Evolutionary conservation across 257 asterid genomes (phyloP).

Genomic region (Lycium ferocissimum): DNA sequence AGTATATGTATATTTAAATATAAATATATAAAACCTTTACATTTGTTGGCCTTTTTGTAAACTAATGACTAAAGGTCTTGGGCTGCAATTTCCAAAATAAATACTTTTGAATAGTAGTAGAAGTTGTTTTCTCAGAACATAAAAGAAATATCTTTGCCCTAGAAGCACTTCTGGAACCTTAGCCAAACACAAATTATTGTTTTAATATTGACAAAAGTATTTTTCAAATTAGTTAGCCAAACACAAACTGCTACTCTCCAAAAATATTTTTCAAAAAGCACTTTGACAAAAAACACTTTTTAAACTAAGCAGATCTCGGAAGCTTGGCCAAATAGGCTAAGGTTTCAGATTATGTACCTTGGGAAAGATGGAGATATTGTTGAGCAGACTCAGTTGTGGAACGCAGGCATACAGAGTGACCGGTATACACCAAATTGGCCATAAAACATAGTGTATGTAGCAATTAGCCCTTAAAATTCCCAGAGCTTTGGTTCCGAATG

Average conservation of each 20-base stretch:
- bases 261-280: neutral
- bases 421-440: conserved; percentile 32
- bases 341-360: conserved; percentile 17
- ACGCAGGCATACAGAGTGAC: conserved; percentile 24
- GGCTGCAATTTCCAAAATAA: neutral
- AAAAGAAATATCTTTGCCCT: neutral
- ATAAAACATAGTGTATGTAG: conserved; percentile 29
- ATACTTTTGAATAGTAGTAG: neutral
- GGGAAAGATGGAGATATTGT: conserved; percentile 31
- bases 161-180: neutral
- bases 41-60: too few species aligned
- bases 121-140: neutral
- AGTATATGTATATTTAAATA: too few species aligned
- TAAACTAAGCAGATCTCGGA: neutral
- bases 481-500: conserved; percentile 33
- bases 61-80: too few species aligned
- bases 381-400: conserved; percentile 32
- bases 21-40: too few species aligned
- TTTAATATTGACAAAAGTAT: neutral
- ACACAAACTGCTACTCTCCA: neutral
- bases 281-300: neutral
- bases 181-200: neutral
- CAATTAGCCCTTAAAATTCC: conserved; percentile 27
- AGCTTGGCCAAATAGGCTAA: neutral
- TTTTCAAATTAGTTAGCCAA: neutral